These are phyloP conservation scores for Triticum urartu DNA, from an alignment of 176 grass and related monocot genomes.

Conservation along the genomic window DNA sequence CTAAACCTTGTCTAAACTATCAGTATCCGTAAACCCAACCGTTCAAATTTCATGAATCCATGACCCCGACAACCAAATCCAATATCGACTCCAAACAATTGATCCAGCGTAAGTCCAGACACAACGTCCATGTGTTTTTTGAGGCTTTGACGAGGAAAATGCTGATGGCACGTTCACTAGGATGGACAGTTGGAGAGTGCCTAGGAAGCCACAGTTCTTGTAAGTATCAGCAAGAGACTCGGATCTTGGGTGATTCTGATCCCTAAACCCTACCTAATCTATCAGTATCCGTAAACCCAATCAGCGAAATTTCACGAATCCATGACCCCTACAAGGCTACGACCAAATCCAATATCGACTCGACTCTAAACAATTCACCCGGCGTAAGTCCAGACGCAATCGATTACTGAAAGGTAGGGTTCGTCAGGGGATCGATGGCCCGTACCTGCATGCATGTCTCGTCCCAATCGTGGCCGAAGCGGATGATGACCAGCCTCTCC, in stretches of 20 bases:
- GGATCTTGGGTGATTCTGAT: too few relatives aligned
- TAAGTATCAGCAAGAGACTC: too few relatives aligned
- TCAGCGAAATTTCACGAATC: background rate
- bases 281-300: background rate
- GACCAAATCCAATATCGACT: too few relatives aligned
- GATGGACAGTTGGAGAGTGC: too few relatives aligned
- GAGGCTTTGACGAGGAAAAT: too few relatives aligned
- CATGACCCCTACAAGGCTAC: too few relatives aligned
- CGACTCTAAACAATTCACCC: background rate
- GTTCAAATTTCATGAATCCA: background rate
- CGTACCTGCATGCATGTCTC: constrained; percentile 91
- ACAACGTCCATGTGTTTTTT: too few relatives aligned
- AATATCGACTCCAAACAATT: background rate
- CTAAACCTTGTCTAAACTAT: background rate
- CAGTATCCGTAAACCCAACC: background rate
- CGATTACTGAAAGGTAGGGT: background rate
- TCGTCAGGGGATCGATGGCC: background rate
- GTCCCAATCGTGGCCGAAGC: constrained; percentile 97
- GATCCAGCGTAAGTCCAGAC: background rate
- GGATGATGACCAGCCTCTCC: constrained; percentile 93
- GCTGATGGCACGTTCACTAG: too few relatives aligned
- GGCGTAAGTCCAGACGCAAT: background rate
- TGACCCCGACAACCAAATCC: too few relatives aligned
- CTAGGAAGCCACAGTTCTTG: too few relatives aligned
- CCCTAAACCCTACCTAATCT: too few relatives aligned